A percentile compares a stretch with the other conserved stretches of the same genome.
phyloP scores from a whole-genome alignment of 1,139 yeast genomes.

The Martiniozyma asiatica region DNA sequence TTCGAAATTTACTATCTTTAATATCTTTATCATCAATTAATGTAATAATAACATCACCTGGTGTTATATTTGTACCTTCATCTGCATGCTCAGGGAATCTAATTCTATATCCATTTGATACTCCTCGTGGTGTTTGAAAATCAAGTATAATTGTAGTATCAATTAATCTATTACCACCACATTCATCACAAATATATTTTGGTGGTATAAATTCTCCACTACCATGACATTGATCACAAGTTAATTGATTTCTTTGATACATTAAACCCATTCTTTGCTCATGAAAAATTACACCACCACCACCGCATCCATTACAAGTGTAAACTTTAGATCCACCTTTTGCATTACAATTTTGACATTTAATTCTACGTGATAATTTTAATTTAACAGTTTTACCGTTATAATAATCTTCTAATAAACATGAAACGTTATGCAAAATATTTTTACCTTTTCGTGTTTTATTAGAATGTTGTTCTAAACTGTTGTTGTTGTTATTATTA shows the following conservation, averaged over 20 bases:
- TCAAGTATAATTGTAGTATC: slow-evolving; percentile 40
- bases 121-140: slow-evolving; percentile 42
- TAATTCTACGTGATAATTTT: no score
- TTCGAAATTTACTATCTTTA: slow-evolving; percentile 29
- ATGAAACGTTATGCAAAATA: no score
- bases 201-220: slow-evolving; percentile 24
- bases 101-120: slow-evolving; percentile 37
- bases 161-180: slow-evolving; percentile 29
- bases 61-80: slow-evolving; percentile 44
- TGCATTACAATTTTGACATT: no score
- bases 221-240: slow-evolving; percentile 29
- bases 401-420: no score
- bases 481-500: no score
- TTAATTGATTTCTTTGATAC: slow-evolving; percentile 21
- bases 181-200: slow-evolving; percentile 27
- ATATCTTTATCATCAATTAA: slow-evolving; percentile 19
- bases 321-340: no score
- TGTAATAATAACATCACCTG: slow-evolving; percentile 55
- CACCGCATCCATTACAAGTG: no score
- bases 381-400: no score
- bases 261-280: slow-evolving; percentile 21
- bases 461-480: no score
- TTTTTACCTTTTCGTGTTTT: no score
- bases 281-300: slow-evolving; percentile 26
- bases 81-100: slow-evolving; percentile 50